phyloP scores from a whole-genome alignment of 306 rosid genomes.

The Hippophae rhamnoides region DNA sequence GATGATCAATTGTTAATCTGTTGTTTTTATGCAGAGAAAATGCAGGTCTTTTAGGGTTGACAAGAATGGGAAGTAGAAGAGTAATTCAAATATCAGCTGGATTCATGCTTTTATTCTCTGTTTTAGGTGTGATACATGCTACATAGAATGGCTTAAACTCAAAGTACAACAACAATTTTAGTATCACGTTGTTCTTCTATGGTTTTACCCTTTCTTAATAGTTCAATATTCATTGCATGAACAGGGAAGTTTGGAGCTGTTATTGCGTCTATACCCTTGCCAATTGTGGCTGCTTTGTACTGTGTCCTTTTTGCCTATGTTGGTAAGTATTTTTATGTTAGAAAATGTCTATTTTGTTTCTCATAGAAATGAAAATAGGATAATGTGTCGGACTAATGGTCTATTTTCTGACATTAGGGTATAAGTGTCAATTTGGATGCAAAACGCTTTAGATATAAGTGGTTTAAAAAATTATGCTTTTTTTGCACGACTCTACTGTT shows the following conservation, averaged over 20 bases:
- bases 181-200: no score
- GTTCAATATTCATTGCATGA: conserved; percentile 9
- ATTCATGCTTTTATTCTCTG: conserved; percentile 82
- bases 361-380: no score
- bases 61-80: conserved; percentile 73
- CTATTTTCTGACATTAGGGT: no score
- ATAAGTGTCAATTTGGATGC: no score
- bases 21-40: conserved; percentile 50
- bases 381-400: no score
- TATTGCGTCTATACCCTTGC: conserved; percentile 77
- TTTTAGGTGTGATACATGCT: conserved; percentile 41
- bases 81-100: conserved; percentile 67
- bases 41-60: conserved; percentile 88
- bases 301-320: conserved; percentile 79
- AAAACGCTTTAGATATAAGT: no score
- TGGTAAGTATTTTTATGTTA: conserved; percentile 35
- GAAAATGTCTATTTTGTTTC: background rate
- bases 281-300: conserved; percentile 70
- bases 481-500: no score
- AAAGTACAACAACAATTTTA: no score
- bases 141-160: no score
- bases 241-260: conserved; percentile 92
- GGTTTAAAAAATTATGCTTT: no score
- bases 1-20: conserved; percentile 13
- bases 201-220: no score